Conservation (phyloP, 495 filamentous ascomycete species). For the Penicillium ochrochloron region DNA sequence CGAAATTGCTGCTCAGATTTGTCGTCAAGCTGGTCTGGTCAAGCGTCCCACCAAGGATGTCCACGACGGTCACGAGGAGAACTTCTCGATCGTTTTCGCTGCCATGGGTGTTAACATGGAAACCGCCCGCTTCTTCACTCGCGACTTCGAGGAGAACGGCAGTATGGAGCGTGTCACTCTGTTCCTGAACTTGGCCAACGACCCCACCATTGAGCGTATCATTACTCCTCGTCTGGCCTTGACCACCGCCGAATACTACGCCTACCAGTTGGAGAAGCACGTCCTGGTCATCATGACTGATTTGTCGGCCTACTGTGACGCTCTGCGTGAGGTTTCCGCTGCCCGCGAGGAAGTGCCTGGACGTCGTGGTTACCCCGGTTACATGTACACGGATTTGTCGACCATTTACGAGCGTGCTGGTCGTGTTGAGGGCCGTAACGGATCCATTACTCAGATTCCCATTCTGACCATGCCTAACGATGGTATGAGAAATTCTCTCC, state of each 20-base stretch:
- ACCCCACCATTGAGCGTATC: conserved; percentile 99
- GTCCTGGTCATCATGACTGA: conserved; percentile 98
- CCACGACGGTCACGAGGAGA: conserved; percentile 96
- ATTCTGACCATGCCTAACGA: conserved; percentile 99
- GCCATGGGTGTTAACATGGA: conserved; percentile 99
- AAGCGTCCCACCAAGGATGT: conserved; percentile 89
- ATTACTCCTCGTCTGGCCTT: conserved; percentile 98
- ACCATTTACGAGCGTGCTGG: conserved; percentile 99
- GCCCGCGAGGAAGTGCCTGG: conserved; percentile 99
- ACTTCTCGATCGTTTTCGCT: conserved; percentile 99
- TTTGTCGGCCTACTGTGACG: conserved; percentile 97
- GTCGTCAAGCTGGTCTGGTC: conserved; percentile 92
- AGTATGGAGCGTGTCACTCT: conserved; percentile 95
- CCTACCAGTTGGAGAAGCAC: conserved; percentile 99
- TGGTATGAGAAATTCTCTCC: conserved; percentile 48
- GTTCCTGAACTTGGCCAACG: conserved; percentile 98
- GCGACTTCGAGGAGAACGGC: conserved; percentile 99
- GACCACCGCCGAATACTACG: conserved; percentile 99
- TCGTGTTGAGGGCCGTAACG: conserved; percentile 95
- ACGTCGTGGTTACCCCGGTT: conserved; percentile 99
- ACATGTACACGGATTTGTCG: conserved; percentile 99
- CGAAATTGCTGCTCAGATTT: conserved; percentile 98
- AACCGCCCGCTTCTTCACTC: conserved; percentile 96
- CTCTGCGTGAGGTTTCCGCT: conserved; percentile 95
- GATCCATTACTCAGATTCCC: conserved; percentile 98